Conservation (phyloP, 2,329 filamentous ascomycete genomes). For the Penicillium sp. region DNA sequence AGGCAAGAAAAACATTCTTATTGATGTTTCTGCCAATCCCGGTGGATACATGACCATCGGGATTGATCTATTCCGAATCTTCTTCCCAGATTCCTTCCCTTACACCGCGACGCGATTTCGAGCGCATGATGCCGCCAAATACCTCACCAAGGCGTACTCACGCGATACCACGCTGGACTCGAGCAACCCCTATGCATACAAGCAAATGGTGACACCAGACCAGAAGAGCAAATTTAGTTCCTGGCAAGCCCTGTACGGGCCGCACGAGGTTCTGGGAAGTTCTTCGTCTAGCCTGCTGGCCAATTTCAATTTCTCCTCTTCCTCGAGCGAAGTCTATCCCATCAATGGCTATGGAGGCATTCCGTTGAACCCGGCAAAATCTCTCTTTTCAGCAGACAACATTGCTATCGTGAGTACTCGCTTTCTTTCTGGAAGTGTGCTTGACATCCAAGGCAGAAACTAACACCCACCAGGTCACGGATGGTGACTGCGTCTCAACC, state of each 20-base stretch:
- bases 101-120: constrained; percentile 50
- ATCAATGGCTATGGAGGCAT: constrained; percentile 29
- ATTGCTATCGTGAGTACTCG: constrained; percentile 30
- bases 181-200: constrained; percentile 22
- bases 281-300: constrained; percentile 25
- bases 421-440: too few species aligned
- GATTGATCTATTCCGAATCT: constrained; percentile 53
- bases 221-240: constrained; percentile 37
- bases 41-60: constrained; percentile 54
- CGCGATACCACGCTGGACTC: constrained; percentile 13
- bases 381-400: constrained; percentile 34
- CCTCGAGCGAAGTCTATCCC: constrained; percentile 18
- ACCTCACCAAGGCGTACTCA: constrained; percentile 33
- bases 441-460: neutral
- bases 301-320: constrained; percentile 27
- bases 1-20: constrained; percentile 60
- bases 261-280: constrained; percentile 23
- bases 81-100: constrained; percentile 50
- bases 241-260: constrained; percentile 48
- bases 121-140: constrained; percentile 42
- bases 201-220: constrained; percentile 25
- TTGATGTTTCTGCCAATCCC: constrained; percentile 61
- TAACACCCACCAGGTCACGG: constrained; percentile 40
- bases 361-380: constrained; percentile 14
- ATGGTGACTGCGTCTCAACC: constrained; percentile 60